Percentiles rank a stretch among this genome's conserved stretches.
Evolutionary conservation across 2,329 filamentous ascomycete genomes (phyloP).

Genomic region (Scytalidium sp.): DNA sequence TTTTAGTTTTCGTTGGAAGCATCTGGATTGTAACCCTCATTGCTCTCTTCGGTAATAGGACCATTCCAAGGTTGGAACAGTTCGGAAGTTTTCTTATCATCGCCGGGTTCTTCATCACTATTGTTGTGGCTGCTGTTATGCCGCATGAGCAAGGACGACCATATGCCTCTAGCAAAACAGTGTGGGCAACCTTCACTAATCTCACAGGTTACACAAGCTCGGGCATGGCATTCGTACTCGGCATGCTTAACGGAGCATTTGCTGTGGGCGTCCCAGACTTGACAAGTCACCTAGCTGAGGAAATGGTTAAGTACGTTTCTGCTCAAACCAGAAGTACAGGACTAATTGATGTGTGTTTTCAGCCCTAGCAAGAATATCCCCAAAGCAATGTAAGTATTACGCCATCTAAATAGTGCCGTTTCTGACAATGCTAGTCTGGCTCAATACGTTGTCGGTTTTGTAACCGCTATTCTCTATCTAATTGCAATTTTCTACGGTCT

Average conservation of each 20-base stretch:
- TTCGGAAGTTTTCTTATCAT: conserved; percentile 53
- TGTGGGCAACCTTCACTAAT: conserved; percentile 38
- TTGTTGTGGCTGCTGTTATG: no score
- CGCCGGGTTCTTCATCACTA: no score
- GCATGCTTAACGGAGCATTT: conserved; percentile 65
- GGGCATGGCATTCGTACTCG: conserved; percentile 52
- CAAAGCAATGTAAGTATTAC: conserved; percentile 44
- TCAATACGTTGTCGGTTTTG: conserved; percentile 42
- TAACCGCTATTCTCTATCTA: conserved; percentile 47
- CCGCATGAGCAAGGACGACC: no score
- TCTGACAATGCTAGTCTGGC: no score
- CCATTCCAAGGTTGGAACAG: conserved; percentile 40
- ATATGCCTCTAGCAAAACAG: conserved; percentile 32
- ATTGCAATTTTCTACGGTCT: conserved; percentile 54
- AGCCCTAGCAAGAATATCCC: conserved; percentile 45
- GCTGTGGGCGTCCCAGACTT: conserved; percentile 62
- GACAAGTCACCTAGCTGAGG: conserved; percentile 59
- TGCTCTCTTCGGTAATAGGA: conserved; percentile 19
- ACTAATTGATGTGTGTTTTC: no score
- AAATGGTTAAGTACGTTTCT: conserved; percentile 38
- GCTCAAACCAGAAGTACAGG: background rate
- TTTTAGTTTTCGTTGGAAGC: conserved; percentile 37
- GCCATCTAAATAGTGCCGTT: no score
- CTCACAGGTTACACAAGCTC: conserved; percentile 37
- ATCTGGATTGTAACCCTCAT: conserved; percentile 36